phyloP scores from a whole-genome alignment of 331 rosid species.

The Saraca asoca region DNA sequence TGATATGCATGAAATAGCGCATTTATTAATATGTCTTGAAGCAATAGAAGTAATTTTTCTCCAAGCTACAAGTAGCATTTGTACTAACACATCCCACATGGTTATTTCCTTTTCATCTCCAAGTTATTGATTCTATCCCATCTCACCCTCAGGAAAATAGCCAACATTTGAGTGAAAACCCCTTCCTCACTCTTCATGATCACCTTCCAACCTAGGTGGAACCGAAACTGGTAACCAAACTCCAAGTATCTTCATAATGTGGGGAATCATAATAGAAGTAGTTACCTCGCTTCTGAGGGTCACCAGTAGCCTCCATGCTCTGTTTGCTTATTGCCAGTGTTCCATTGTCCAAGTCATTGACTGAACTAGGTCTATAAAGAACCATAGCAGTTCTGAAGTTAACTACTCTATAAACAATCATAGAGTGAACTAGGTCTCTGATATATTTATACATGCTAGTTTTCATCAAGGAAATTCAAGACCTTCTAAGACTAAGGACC shows the following conservation, averaged over 20 bases:
- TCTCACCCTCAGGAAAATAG: slow-evolving; percentile 86
- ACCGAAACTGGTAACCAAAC: slow-evolving; percentile 98
- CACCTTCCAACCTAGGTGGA: slow-evolving; percentile 89
- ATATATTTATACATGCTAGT: too few species aligned
- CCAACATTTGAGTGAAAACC: slow-evolving; percentile 72
- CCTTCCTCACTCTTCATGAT: slow-evolving; percentile 68
- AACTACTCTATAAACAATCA: too few species aligned
- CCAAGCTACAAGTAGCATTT: slow-evolving; percentile 82
- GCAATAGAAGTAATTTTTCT: slow-evolving; percentile 76
- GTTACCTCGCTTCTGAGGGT: slow-evolving; percentile 49
- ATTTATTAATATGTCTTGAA: slow-evolving; percentile 54
- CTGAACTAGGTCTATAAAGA: too few species aligned
- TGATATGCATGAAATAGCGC: slow-evolving; percentile 60
- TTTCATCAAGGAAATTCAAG: too few species aligned
- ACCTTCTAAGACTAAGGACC: too few species aligned
- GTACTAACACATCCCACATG: slow-evolving; percentile 94
- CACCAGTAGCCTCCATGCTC: slow-evolving; percentile 35
- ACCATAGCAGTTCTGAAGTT: too few species aligned
- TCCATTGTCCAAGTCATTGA: slow-evolving; percentile 34
- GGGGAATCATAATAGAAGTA: slow-evolving; percentile 82
- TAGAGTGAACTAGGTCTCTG: too few species aligned
- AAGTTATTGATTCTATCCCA: slow-evolving; percentile 73
- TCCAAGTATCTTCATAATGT: slow-evolving; percentile 77
- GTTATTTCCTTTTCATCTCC: slow-evolving; percentile 87
- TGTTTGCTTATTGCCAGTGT: slow-evolving; percentile 31